A percentile compares a stretch with the other conserved stretches of the same genome.
These are phyloP conservation scores for Cetraspora pellucida DNA, from an alignment of 192 early-diverging fungal genomes.

Conservation along the genomic window DNA sequence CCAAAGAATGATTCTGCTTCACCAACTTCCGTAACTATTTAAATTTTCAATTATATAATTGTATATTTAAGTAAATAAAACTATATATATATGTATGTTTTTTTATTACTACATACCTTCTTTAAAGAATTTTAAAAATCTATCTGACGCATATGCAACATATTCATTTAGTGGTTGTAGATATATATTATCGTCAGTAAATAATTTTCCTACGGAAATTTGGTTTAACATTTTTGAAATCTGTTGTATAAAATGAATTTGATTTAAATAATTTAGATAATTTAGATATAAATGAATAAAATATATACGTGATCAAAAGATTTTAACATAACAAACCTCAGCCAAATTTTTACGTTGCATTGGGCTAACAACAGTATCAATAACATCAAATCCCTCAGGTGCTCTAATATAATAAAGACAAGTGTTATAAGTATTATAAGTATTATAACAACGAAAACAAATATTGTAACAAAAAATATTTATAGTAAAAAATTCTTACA, in stretches of 20 bases:
- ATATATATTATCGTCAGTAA: conserved; percentile 71
- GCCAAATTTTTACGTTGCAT: conserved; percentile 96
- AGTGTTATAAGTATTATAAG: neutral
- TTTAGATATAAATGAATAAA: neutral
- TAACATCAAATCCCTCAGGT: conserved; percentile 95
- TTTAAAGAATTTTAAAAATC: conserved; percentile 85
- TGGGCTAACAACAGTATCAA: conserved; percentile 81
- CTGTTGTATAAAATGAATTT: conserved; percentile 22
- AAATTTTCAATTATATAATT: conserved; percentile 2
- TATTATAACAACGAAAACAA: neutral
- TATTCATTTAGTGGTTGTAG: conserved; percentile 79
- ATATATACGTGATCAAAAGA: neutral
- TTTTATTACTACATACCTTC: conserved; percentile 53
- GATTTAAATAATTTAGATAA: conserved; percentile 9
- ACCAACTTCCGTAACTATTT: conserved; percentile 84
- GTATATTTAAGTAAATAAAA: neutral
- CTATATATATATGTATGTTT: neutral
- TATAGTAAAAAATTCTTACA: conserved; percentile 60
- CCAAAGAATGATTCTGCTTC: conserved; percentile 89
- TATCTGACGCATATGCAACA: conserved; percentile 71
- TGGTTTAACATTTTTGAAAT: conserved; percentile 94
- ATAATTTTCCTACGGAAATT: conserved; percentile 86
- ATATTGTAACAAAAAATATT: neutral
- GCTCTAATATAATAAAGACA: conserved; percentile 56
- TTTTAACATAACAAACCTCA: conserved; percentile 50